Evolutionary conservation across 2,329 filamentous ascomycete species (phyloP).

Genomic region (Magnaporthiopsis rhizophila): DNA sequence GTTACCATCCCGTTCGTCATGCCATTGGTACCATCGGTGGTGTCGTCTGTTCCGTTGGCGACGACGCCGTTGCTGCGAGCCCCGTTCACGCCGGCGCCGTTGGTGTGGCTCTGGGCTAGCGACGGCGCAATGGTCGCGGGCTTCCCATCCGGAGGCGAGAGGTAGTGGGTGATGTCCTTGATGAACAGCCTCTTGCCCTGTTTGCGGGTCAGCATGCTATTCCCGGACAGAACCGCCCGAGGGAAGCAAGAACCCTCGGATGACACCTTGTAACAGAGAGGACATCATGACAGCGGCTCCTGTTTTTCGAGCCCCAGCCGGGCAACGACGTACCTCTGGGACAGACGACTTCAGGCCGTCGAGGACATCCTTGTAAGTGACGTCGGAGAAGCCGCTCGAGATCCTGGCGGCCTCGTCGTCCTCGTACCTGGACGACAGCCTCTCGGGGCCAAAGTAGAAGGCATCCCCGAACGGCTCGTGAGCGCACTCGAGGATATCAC

Average conservation of each 20-base stretch:
- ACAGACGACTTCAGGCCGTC: slow-evolving; percentile 32
- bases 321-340: slow-evolving; percentile 1
- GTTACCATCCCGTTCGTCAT: slow-evolving; percentile 29
- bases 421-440: slow-evolving; percentile 71
- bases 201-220: slow-evolving; percentile 5
- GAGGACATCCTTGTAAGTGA: slow-evolving; percentile 71
- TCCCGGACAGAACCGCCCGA: not conserved
- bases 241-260: not conserved
- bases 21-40: slow-evolving; percentile 19
- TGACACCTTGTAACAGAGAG: not conserved
- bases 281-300: no score
- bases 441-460: slow-evolving; percentile 92
- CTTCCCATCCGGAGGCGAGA: slow-evolving; percentile 66
- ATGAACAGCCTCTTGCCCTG: slow-evolving; percentile 91
- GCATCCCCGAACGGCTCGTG: slow-evolving; percentile 97
- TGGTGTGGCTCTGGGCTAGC: slow-evolving; percentile 38
- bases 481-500: slow-evolving; percentile 70
- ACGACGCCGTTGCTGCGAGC: slow-evolving; percentile 20
- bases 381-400: slow-evolving; percentile 58
- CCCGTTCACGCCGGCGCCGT: slow-evolving; percentile 18
- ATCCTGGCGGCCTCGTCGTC: slow-evolving; percentile 49
- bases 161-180: slow-evolving; percentile 95
- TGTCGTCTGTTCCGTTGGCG: not conserved
- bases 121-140: slow-evolving; percentile 69
- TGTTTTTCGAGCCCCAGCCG: not conserved